Base-by-base conservation (phyloP, 2,329 filamentous ascomycete species). In the Ophiocordyceps camponoti-leonardi region DNA sequence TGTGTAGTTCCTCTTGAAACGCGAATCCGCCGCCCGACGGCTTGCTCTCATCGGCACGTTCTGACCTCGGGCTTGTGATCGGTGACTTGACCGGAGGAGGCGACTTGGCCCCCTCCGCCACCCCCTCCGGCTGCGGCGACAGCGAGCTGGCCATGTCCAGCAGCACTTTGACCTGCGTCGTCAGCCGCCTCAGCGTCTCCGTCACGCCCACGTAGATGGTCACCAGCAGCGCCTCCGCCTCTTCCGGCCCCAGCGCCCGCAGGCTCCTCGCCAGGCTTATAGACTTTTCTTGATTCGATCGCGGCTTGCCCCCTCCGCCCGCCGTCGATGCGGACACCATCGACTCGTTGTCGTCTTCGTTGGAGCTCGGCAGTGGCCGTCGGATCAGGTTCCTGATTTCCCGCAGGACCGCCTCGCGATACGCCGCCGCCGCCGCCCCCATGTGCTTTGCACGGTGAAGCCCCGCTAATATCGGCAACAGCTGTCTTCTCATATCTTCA, bases 101-200 rank as follows among this genome's bases (percentile, higher is more conserved):
- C 8, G 72, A 73, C 47, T 64, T 67, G 35, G 70, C 47, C 6
- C 64, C 67, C 13, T 65, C 63, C 2, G 52, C 62, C 2, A 52
- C 62, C 51, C 48, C 52, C 47, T 56, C 55, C 39, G 56, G 56
- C 20, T 71, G 65, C 14, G 73, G 65, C 14, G 73, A 69, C 44
- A 84, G 71, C 13, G 77, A 81, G 58, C 87, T 94, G 1, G 88
- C 92, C 19, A 94, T 84, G 61, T 98, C 92, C 11, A 98, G 71
- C n/a, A 98, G 65, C 11, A 96, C 80, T 61, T 98, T 98, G 46
- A 92, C 83, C 59, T 96, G 90, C 0, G 86, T 88, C 18, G 86
- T 86, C 8, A 95, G 67, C 55, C 92, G 75, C 47, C 92, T 74
- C 43, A 98, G 61, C 4, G 85, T 85, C 65, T 98, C 92, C 4